These are phyloP conservation scores for Colletotrichum horii DNA, from an alignment of 2,329 filamentous ascomycete genomes.

Conservation along the genomic window DNA sequence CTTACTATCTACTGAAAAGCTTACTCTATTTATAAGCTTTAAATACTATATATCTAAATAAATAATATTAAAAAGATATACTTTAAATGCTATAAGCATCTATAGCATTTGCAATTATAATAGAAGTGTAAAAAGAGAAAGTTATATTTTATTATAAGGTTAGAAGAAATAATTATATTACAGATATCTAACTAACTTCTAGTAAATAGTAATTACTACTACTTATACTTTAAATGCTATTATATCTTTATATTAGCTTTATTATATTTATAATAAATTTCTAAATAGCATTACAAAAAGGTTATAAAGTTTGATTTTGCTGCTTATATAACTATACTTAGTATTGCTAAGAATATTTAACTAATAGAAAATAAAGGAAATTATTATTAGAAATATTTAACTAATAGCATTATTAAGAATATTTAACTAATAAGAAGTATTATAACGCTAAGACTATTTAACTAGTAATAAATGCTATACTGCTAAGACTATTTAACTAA, in stretches of 20 bases:
- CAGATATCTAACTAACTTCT: not conserved
- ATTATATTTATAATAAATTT: not conserved
- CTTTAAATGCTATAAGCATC: not conserved
- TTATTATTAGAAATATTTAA: too few species aligned
- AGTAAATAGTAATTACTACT: not conserved
- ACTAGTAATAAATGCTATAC: not conserved
- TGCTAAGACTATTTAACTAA: not conserved
- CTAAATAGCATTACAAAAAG: not conserved
- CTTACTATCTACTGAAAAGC: not conserved
- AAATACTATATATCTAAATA: not conserved
- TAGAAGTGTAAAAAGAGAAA: not conserved
- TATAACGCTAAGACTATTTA: too few species aligned
- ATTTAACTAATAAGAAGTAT: too few species aligned
- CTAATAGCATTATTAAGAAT: too few species aligned
- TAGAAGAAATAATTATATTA: not conserved
- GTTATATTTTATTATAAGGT: not conserved
- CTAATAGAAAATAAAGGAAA: too few species aligned
- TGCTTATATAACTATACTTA: not conserved
- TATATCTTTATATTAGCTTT: not conserved
- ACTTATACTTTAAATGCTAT: not conserved
- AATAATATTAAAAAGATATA: not conserved
- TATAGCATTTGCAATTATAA: not conserved
- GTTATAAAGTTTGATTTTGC: not conserved
- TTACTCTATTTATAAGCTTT: not conserved
- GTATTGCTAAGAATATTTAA: not conserved